Evolutionary conservation across 139 green algal species (phyloP).

Genomic region (Chlamydomonas incerta): DNA sequence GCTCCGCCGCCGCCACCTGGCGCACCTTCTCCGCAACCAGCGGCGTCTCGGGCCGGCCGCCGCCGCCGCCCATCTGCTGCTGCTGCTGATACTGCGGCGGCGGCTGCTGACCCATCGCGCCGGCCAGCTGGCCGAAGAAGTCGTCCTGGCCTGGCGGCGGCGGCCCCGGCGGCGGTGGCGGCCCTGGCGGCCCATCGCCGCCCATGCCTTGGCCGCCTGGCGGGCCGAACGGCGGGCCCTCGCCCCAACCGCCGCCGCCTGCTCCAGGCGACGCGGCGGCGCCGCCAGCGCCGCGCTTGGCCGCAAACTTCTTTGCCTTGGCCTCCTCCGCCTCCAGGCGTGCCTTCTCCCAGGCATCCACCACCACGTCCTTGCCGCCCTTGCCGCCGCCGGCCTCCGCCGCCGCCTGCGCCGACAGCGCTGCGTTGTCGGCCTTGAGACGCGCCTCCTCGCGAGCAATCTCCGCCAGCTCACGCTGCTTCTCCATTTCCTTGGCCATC

Average conservation of each 20-base stretch:
- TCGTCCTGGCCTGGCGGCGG: too few species aligned
- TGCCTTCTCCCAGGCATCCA: slow-evolving; percentile 52
- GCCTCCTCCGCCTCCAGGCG: slow-evolving; percentile 45
- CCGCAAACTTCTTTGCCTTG: slow-evolving; percentile 40
- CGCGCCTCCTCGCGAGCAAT: slow-evolving; percentile 40
- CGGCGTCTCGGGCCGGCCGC: slow-evolving; percentile 24
- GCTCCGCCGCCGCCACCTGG: slow-evolving; percentile 47
- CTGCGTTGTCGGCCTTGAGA: slow-evolving; percentile 1
- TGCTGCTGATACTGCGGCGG: neutral
- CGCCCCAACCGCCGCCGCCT: neutral
- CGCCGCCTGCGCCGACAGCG: neutral
- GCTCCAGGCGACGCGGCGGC: neutral
- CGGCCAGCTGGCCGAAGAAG: too few species aligned
- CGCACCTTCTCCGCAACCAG: slow-evolving; percentile 52
- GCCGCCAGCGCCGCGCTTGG: slow-evolving; percentile 5
- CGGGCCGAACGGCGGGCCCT: neutral
- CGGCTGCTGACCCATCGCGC: too few species aligned
- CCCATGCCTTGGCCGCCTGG: neutral
- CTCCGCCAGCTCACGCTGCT: slow-evolving; percentile 33
- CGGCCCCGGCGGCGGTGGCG: neutral
- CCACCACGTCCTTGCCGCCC: slow-evolving; percentile 28
- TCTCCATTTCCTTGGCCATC: slow-evolving; percentile 47
- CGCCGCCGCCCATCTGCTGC: neutral
- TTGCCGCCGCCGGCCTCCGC: neutral
- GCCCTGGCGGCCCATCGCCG: neutral